These are phyloP conservation scores for Ambrosia hybrid DNA, from an alignment of 140 eudicot species.

Conservation along the genomic window DNA sequence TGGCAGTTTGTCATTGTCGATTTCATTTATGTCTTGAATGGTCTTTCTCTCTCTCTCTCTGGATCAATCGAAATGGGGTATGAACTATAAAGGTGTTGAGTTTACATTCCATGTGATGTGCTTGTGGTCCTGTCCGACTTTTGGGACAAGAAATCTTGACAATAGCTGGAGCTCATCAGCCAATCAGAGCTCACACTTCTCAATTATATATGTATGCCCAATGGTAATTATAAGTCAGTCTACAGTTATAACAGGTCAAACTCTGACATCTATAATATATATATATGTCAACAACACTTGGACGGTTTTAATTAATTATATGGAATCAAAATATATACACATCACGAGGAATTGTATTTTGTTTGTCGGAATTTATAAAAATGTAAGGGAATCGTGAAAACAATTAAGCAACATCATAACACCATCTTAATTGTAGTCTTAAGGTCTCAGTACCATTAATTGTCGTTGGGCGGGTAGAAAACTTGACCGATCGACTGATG, in stretches of 20 bases:
- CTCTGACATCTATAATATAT: too few relatives aligned
- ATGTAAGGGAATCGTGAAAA: not conserved
- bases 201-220: not conserved
- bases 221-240: too few relatives aligned
- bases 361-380: too few relatives aligned
- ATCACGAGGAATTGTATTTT: too few relatives aligned
- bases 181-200: not conserved
- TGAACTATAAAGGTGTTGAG: not conserved
- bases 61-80: conserved; percentile 10
- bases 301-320: too few relatives aligned
- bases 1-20: conserved; percentile 33
- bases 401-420: not conserved
- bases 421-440: not conserved
- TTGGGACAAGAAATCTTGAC: conserved; percentile 24
- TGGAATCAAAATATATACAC: too few relatives aligned
- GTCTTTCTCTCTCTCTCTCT: conserved; percentile 13
- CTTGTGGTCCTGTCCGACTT: conserved; percentile 38
- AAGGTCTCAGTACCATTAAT: not conserved
- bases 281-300: not conserved
- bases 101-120: conserved; percentile 26
- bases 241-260: not conserved
- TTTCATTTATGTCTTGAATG: conserved; percentile 28
- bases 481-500: not conserved
- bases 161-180: not conserved
- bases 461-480: too few relatives aligned